Percentiles rank a stretch among this genome's conserved stretches.
phyloP scores from a whole-genome alignment of 202 grass and related monocot species.

The Zoysia matrella region DNA sequence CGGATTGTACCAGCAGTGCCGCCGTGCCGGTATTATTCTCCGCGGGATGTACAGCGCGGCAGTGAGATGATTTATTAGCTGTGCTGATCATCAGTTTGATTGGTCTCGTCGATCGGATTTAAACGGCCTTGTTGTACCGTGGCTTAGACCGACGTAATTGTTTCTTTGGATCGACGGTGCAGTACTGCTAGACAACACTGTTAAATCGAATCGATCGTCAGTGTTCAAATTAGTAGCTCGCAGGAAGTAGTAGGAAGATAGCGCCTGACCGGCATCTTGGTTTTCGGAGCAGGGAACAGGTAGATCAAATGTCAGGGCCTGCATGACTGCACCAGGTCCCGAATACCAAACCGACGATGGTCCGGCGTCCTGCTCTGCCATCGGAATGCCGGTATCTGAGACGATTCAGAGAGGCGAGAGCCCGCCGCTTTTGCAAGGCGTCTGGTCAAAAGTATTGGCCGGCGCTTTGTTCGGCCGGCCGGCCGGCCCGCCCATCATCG shows the following conservation, averaged over 20 bases:
- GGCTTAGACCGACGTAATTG: background rate
- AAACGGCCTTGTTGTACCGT: background rate
- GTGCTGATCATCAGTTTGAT: background rate
- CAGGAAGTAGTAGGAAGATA: background rate
- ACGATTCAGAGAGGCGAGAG: background rate
- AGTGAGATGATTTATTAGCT: too few species aligned
- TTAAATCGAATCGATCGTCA: too few species aligned
- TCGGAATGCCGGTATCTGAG: background rate
- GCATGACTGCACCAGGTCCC: background rate
- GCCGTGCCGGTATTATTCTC: background rate
- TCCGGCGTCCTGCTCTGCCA: background rate
- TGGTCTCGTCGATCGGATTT: background rate
- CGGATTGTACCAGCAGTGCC: background rate
- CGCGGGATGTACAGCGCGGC: background rate
- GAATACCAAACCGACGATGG: background rate
- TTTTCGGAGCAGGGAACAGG: background rate
- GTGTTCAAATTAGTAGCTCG: background rate
- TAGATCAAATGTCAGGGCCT: background rate
- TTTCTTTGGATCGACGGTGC: background rate
- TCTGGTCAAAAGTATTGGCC: conserved; percentile 10
- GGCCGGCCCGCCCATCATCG: background rate
- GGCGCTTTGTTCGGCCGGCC: background rate
- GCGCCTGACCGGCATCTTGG: background rate
- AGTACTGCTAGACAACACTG: background rate
- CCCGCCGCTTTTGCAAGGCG: background rate